Evolutionary conservation across 129 eudicot genomes (phyloP).

Genomic region (Centella asiatica): DNA sequence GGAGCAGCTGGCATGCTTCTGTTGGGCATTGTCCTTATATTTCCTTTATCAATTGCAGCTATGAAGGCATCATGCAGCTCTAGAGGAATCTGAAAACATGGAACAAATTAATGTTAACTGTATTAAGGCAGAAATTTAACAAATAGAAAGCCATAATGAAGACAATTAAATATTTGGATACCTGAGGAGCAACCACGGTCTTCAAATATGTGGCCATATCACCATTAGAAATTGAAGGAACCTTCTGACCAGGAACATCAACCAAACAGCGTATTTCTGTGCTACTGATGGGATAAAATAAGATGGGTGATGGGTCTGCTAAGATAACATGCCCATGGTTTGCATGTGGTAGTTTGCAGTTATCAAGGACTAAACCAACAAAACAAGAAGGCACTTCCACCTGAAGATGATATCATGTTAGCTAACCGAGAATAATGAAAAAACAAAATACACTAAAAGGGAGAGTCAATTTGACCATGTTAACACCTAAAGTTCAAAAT

Average conservation of each 20-base stretch:
- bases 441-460: background rate
- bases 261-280: slow-evolving; percentile 23
- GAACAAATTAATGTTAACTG: background rate
- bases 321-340: slow-evolving; percentile 26
- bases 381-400: slow-evolving; percentile 28
- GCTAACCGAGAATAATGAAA: background rate
- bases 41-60: slow-evolving; percentile 18
- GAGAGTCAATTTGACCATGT: background rate
- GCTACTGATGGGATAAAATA: slow-evolving; percentile 26
- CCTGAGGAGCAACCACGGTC: slow-evolving; percentile 25
- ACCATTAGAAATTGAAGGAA: slow-evolving; percentile 24
- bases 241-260: slow-evolving; percentile 28
- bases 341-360: slow-evolving; percentile 22
- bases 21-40: slow-evolving; percentile 23
- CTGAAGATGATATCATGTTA: slow-evolving; percentile 6
- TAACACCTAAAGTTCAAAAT: background rate
- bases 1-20: slow-evolving; percentile 27
- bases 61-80: slow-evolving; percentile 21
- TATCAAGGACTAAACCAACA: slow-evolving; percentile 23
- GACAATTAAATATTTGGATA: background rate
- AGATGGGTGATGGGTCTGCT: slow-evolving; percentile 27
- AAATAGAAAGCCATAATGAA: background rate
- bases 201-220: slow-evolving; percentile 22
- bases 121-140: background rate
- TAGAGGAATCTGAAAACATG: slow-evolving; percentile 16